phyloP scores from a whole-genome alignment of 164 flowering plant species.

The Aristolochia californica region DNA sequence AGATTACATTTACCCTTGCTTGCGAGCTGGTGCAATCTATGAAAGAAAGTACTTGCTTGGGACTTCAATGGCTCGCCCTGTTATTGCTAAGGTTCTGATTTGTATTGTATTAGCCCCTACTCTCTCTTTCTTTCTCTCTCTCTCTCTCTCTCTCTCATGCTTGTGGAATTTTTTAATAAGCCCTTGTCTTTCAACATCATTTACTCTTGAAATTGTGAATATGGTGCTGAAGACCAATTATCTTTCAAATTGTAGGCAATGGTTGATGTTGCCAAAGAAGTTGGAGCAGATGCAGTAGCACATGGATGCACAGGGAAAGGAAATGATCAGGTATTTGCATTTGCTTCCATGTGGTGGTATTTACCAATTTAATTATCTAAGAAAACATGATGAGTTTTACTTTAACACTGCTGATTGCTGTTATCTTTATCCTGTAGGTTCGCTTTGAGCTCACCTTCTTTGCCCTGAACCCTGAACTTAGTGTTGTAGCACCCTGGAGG shows the following conservation, averaged over 20 bases:
- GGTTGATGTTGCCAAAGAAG: slow-evolving; percentile 93
- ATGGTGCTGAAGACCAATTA: not conserved
- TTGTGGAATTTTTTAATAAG: not conserved
- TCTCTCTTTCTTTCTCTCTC: not conserved
- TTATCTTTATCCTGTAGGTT: slow-evolving; percentile 35
- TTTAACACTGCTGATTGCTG: not conserved
- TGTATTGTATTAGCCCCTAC: not conserved
- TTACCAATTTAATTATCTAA: not conserved
- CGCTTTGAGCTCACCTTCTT: slow-evolving; percentile 93
- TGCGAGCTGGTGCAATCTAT: slow-evolving; percentile 94
- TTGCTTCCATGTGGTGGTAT: not conserved
- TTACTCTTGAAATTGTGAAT: not conserved
- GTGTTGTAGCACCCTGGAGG: slow-evolving; percentile 97
- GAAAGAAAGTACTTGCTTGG: slow-evolving; percentile 93
- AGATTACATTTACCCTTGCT: slow-evolving; percentile 81
- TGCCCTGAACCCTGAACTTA: slow-evolving; percentile 84
- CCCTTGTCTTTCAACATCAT: not conserved
- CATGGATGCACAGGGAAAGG: slow-evolving; percentile 99
- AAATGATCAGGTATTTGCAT: slow-evolving; percentile 72
- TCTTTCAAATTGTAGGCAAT: slow-evolving; percentile 47
- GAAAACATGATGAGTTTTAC: not conserved
- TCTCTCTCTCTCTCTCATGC: not conserved
- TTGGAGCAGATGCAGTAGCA: slow-evolving; percentile 96
- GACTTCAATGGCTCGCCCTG: slow-evolving; percentile 99
- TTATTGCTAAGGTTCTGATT: slow-evolving; percentile 86